These are phyloP conservation scores for Mycena amicta DNA, from an alignment of 768 basidiomycete species.

Conservation along the genomic window DNA sequence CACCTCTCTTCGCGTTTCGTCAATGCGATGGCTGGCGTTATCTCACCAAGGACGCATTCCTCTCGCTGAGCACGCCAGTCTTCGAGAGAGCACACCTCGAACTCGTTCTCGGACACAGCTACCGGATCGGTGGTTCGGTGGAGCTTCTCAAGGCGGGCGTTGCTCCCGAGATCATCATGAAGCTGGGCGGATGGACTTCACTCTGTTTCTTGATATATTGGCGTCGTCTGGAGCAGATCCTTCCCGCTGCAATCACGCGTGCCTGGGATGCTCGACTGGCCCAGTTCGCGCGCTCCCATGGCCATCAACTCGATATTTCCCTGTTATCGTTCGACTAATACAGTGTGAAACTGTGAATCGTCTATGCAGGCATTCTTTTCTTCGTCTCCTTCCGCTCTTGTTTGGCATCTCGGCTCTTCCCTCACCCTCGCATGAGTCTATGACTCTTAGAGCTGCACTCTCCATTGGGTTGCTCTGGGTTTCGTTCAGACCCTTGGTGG, in stretches of 20 bases:
- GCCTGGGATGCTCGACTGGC: not conserved
- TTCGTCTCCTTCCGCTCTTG: too few species aligned
- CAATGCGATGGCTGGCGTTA: not conserved
- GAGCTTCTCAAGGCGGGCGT: conserved; percentile 1
- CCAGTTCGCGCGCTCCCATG: too few species aligned
- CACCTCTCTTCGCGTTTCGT: conserved; percentile 19
- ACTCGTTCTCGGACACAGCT: conserved; percentile 14
- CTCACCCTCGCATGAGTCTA: too few species aligned
- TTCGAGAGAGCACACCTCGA: not conserved
- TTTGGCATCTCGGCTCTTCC: too few species aligned
- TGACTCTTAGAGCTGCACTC: too few species aligned
- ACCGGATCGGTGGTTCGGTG: conserved; percentile 11
- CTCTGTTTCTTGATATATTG: conserved; percentile 20
- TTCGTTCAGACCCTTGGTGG: too few species aligned
- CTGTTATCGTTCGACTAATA: too few species aligned
- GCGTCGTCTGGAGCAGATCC: conserved; percentile 8
- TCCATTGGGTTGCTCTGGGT: too few species aligned
- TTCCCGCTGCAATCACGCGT: not conserved
- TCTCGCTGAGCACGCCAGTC: not conserved
- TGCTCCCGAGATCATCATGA: conserved; percentile 9
- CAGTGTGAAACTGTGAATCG: too few species aligned
- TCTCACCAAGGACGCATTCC: not conserved
- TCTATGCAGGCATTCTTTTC: too few species aligned
- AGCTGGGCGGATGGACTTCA: conserved; percentile 9
- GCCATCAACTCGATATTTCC: too few species aligned